A percentile compares a stretch with the other conserved stretches of the same genome.
Evolutionary conservation across 208 protist species (phyloP).

Genomic region (Entamoeba histolytica): DNA sequence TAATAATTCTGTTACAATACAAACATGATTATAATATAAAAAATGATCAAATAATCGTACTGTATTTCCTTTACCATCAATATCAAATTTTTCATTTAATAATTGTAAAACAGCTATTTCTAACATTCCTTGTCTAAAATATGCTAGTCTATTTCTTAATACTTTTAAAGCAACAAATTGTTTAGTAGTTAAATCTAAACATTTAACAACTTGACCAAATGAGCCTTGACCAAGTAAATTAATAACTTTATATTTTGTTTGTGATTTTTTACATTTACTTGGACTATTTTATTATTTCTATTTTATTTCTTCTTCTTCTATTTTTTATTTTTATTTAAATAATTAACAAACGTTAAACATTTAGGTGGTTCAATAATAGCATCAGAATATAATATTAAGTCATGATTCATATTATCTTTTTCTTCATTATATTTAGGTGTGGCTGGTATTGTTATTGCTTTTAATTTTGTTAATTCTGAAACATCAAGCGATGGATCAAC

Average conservation of each 20-base stretch:
- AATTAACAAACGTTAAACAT: background rate
- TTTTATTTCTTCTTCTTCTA: too few species aligned
- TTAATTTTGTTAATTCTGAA: background rate
- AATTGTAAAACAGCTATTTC: constrained; percentile 26
- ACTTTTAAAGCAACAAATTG: constrained; percentile 23
- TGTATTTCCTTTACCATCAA: constrained; percentile 1
- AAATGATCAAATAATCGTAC: constrained; percentile 14
- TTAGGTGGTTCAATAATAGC: background rate
- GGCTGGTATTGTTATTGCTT: background rate
- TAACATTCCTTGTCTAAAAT: constrained; percentile 23
- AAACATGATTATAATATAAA: background rate
- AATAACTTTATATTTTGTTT: background rate
- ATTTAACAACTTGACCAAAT: constrained; percentile 63
- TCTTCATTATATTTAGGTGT: background rate
- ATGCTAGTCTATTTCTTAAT: constrained; percentile 34
- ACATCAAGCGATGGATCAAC: background rate
- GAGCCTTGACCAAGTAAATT: constrained; percentile 46
- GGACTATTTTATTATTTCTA: background rate
- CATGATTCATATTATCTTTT: background rate
- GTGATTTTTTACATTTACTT: background rate
- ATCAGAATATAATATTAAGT: background rate
- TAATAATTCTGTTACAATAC: background rate
- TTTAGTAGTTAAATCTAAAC: constrained; percentile 10
- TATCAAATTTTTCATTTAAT: background rate
- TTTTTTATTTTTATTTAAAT: too few species aligned